Evolutionary conservation across 139 green algal species (phyloP), one percentile per base, ranked within the genome.

Genomic region (Ulvella scutata): DNA sequence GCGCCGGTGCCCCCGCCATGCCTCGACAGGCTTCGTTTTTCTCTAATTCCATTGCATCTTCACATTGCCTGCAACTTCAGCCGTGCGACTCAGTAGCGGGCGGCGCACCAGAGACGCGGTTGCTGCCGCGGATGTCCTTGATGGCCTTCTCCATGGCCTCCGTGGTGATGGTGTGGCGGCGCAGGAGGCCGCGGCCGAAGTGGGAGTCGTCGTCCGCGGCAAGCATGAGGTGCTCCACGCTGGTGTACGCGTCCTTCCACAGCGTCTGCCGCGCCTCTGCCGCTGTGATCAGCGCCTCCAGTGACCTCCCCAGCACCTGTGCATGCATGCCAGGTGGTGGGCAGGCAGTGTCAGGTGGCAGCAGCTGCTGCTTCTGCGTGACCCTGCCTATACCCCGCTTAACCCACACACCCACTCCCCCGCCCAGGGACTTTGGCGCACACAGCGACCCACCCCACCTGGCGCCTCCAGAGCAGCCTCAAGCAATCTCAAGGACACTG

Each of bases 191-290:
- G 59, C 85, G 75, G 3, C 88, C 89, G 81, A 95, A 96, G 36
- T 88, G 81, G 20, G 72, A 17, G 81, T 99, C 94, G 3, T 94
- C 83, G 21, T 78, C 77, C 62, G 98, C 77, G 1, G 82, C 93
- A 78, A 96, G 76, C 77, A 98, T 61, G 75, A 99, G 82, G 83
- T 98, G 94, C 87, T 99, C 94, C 20, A 99, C 89, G 17, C 79
- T 90, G 33, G 95, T 87, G 72, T 91, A 99, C 44, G 86, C 40
- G 80, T 98, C 92, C 38, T 83, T 82, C 87, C 84, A 89, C 43
- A 90, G 82, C 35, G 13, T 4, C 80, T 93, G 90, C 23, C 91
- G 72, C 34, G 88, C 82, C 78, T 94, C 87, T 34, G 93, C 88
- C 1, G 78, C 72, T 23, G 87, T 92, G 4, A 99, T 88, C 72